These are phyloP conservation scores for Wickerhamiella azymoides DNA, from an alignment of 805 yeast genomes.

Conservation along the genomic window DNA sequence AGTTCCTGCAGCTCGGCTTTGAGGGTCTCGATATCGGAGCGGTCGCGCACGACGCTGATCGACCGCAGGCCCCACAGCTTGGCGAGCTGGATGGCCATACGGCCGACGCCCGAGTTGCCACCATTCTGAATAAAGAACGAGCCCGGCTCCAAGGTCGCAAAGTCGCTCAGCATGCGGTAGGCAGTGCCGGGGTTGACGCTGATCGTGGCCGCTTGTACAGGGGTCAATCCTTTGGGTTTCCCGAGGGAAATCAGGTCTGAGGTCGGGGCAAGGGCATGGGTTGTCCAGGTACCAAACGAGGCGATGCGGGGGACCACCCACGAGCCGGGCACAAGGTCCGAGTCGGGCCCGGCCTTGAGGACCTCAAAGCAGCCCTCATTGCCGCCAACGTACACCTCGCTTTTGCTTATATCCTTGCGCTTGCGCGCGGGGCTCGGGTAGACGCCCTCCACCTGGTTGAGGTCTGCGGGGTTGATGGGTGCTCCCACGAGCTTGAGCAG, in stretches of 20 bases:
- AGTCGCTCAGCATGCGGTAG: conserved; percentile 68
- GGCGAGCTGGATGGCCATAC: conserved; percentile 80
- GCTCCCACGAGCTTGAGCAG: conserved; percentile 60
- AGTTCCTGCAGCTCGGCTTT: conserved; percentile 39
- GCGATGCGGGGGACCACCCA: conserved; percentile 73
- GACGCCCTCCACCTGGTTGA: conserved; percentile 74
- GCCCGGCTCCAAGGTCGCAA: conserved; percentile 44
- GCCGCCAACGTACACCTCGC: conserved; percentile 74
- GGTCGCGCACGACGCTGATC: conserved; percentile 74
- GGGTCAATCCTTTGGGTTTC: conserved; percentile 26
- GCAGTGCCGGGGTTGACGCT: conserved; percentile 91
- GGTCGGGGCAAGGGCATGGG: conserved; percentile 47
- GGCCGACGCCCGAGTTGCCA: conserved; percentile 90
- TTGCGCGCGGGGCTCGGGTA: conserved; percentile 67
- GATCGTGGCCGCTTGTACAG: conserved; percentile 61
- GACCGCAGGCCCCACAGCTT: conserved; percentile 67
- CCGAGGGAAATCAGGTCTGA: conserved; percentile 46
- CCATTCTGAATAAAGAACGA: conserved; percentile 94
- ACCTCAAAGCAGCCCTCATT: conserved; percentile 88
- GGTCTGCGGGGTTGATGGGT: conserved; percentile 84
- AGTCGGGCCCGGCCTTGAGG: conserved; percentile 46
- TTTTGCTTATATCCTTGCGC: conserved; percentile 34
- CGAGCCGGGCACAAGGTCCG: conserved; percentile 48
- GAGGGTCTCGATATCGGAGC: conserved; percentile 58
- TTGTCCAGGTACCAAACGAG: conserved; percentile 89